Conservation (phyloP, 495 filamentous ascomycete species). For the Talaromyces adpressus region DNA sequence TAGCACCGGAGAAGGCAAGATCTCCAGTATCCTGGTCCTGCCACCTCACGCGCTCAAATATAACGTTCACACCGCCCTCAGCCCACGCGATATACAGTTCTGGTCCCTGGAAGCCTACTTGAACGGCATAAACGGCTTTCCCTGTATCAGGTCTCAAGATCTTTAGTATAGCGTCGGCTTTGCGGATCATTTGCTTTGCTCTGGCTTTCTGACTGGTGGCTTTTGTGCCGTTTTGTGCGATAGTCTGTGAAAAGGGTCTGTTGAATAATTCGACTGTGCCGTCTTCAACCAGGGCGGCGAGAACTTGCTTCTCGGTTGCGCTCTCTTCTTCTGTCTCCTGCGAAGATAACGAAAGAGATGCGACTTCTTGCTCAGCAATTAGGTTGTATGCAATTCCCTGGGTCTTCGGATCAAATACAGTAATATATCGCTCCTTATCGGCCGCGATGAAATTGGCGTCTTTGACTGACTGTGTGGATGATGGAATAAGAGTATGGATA, state of each 20-base stretch:
- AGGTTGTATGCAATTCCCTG: constrained; percentile 43
- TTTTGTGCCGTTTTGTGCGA: constrained; percentile 18
- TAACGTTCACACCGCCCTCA: constrained; percentile 48
- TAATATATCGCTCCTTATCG: constrained; percentile 50
- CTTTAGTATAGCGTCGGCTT: constrained; percentile 42
- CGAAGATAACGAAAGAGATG: constrained; percentile 27
- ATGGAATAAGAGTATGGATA: constrained; percentile 43
- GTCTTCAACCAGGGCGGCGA: constrained; percentile 46
- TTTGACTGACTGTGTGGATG: constrained; percentile 23
- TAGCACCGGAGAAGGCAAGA: constrained; percentile 37
- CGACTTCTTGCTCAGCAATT: constrained; percentile 46
- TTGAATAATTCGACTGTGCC: constrained; percentile 52
- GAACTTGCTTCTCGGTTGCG: constrained; percentile 30
- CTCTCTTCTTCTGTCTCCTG: constrained; percentile 8
- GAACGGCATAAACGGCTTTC: constrained; percentile 36
- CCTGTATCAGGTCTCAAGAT: constrained; percentile 42
- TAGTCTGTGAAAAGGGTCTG: constrained; percentile 41
- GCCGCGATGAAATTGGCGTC: constrained; percentile 37
- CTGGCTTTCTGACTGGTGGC: constrained; percentile 35
- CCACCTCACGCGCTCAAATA: constrained; percentile 48
- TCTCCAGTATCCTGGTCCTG: constrained; percentile 41
- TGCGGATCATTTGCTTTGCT: constrained; percentile 43
- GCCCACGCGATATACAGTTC: constrained; percentile 45
- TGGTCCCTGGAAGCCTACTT: constrained; percentile 40
- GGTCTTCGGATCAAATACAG: constrained; percentile 40